Evolutionary conservation across 805 yeast genomes (phyloP).

Genomic region (Pichia phayaonensis): DNA sequence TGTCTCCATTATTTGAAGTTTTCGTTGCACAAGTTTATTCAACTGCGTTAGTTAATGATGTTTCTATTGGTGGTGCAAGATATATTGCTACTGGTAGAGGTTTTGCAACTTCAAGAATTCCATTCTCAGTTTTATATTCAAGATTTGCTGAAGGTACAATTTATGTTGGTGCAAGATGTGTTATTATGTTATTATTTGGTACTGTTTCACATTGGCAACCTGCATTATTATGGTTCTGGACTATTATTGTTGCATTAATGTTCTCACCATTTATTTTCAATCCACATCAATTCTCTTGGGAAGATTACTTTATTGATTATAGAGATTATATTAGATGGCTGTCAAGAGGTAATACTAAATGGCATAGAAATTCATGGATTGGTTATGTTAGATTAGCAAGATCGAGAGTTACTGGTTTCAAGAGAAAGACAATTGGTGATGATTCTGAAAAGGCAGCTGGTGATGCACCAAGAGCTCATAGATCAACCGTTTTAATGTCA

Average conservation of each 20-base stretch:
- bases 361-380: constrained; percentile 87
- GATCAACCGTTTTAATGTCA: constrained; percentile 62
- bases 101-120: constrained; percentile 73
- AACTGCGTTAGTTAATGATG: constrained; percentile 59
- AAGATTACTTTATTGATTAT: constrained; percentile 93
- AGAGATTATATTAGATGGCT: constrained; percentile 88
- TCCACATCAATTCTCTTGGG: constrained; percentile 97
- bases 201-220: constrained; percentile 85
- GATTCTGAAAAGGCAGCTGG: constrained; percentile 78
- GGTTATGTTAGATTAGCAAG: constrained; percentile 76
- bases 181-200: constrained; percentile 65
- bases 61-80: constrained; percentile 80
- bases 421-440: constrained; percentile 65
- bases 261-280: constrained; percentile 92
- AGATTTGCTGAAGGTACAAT: constrained; percentile 78
- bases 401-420: constrained; percentile 82
- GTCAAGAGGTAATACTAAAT: constrained; percentile 83
- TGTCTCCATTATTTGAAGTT: constrained; percentile 78
- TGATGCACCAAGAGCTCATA: constrained; percentile 77
- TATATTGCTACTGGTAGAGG: constrained; percentile 85
- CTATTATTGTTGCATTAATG: constrained; percentile 77
- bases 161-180: constrained; percentile 75
- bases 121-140: constrained; percentile 65
- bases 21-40: constrained; percentile 77
- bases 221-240: constrained; percentile 95